These are phyloP conservation scores for Macrolepiota albuminosa DNA, from an alignment of 768 basidiomycete genomes.

Conservation along the genomic window DNA sequence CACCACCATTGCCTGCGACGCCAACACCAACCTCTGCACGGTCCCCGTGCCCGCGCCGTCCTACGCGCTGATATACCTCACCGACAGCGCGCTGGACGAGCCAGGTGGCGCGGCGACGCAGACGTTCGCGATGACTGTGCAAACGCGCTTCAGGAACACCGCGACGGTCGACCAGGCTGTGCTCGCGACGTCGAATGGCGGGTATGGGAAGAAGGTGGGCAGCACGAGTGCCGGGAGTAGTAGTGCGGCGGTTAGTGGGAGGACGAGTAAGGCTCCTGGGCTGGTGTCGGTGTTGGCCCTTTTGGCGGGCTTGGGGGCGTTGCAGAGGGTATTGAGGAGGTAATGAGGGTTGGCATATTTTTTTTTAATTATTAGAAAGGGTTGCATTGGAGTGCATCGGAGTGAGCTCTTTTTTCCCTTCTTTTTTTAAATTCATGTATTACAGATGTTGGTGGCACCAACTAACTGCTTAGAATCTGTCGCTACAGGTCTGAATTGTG, in stretches of 20 bases:
- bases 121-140: conserved; percentile 57
- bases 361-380: background rate
- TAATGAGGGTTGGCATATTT: background rate
- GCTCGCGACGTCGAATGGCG: conserved; percentile 53
- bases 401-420: background rate
- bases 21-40: conserved; percentile 44
- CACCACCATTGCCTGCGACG: conserved; percentile 59
- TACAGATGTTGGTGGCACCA: background rate
- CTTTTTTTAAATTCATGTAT: background rate
- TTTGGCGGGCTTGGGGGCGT: background rate
- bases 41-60: conserved; percentile 66
- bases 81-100: conserved; percentile 27
- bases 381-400: background rate
- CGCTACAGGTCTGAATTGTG: conserved; percentile 1
- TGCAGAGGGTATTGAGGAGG: background rate
- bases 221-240: too few relatives aligned
- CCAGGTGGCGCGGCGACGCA: conserved; percentile 18
- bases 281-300: conserved; percentile 1
- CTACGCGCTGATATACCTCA: conserved; percentile 72
- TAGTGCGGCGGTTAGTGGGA: conserved; percentile 12
- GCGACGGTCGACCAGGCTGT: conserved; percentile 49
- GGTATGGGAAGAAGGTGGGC: conserved; percentile 20
- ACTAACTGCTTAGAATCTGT: background rate
- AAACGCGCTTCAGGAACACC: conserved; percentile 52
- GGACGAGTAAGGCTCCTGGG: background rate